Percentiles rank a stretch among this genome's conserved stretches.
Conservation (phyloP, 495 filamentous ascomycete species). For the Tetracladium marchalianum region DNA sequence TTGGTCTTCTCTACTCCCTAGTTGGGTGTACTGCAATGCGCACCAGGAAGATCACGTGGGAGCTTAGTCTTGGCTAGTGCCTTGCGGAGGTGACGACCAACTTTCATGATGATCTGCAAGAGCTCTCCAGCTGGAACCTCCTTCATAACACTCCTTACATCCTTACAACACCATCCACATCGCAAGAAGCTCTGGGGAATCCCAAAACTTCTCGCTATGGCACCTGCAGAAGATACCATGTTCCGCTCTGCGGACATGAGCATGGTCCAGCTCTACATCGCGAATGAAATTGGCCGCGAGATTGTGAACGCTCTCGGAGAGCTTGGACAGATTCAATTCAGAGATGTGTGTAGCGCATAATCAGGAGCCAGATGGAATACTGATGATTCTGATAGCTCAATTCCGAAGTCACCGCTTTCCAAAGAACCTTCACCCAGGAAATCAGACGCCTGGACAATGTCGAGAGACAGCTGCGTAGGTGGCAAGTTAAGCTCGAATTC, state of each 20-base stretch:
- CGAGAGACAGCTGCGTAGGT: conserved; percentile 88
- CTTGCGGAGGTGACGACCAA: neutral
- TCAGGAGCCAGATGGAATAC: conserved; percentile 7
- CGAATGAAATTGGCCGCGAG: conserved; percentile 96
- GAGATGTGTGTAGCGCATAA: conserved; percentile 62
- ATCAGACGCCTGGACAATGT: conserved; percentile 96
- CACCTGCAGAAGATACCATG: conserved; percentile 68
- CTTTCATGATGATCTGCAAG: neutral
- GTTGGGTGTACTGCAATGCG: no score
- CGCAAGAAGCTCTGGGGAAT: conserved; percentile 3
- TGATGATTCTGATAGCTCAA: conserved; percentile 59
- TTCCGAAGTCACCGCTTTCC: conserved; percentile 83
- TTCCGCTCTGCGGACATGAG: conserved; percentile 99
- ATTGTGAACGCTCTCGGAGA: conserved; percentile 94
- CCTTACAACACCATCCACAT: conserved; percentile 4
- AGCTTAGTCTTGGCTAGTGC: neutral
- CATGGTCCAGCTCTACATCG: conserved; percentile 97
- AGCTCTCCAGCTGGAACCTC: no score
- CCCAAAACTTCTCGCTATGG: conserved; percentile 29
- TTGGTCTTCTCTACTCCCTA: no score
- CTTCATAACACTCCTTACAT: neutral
- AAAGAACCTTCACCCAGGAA: conserved; percentile 94
- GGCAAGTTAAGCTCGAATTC: neutral
- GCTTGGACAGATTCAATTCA: conserved; percentile 89
- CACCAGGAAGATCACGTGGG: neutral